Base-by-base conservation (phyloP, 768 basidiomycete genomes). In the Thelephora ganbajun region DNA sequence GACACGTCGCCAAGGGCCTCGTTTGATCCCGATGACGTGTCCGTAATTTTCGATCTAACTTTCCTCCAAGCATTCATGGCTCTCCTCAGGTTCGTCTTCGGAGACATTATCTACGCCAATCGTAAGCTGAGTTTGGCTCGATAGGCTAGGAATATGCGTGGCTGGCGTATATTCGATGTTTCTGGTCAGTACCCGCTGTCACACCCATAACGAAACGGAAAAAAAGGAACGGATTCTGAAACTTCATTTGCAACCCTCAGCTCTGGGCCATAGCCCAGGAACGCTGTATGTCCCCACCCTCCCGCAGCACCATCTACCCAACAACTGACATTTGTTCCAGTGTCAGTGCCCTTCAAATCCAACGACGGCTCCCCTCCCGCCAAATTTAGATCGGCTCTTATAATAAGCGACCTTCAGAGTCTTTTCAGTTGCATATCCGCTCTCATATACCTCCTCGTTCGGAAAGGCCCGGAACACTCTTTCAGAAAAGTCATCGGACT, bases 261-360 rank as follows among this genome's bases (percentile, higher is more conserved):
- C 62, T 90, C 44, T 89, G 90, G 90, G 91, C 87, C 11, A 77
- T 93, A 39, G 87, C 90, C 7, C 96, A 99, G 69, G 96, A 98
- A 68, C 73, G 93, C 64, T 62, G 93, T 96, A 63, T 57, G 77
- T 64, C 45, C 6, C 26, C 20, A 33, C 33, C 39, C 4, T 44
- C 33, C 16, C 11, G 18, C 47, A 26, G 19, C 37, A 42, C 18
- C 9, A 30, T 30, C 26, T 4, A 30, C 9, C 26, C 26, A 26
- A 35, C 14, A 14, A 36, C 19, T 18, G 2, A 3, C 34, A 5
- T 13, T 45, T 48, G 51, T 37, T 50, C 44, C 49, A 90, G 87
- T 92, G 48, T 86, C 89, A 22, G 86, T 87, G 23, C 87, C 89
- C 13, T 91, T 92, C 65, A 70, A 77, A 54, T 74, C 78, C 13